Conservation (phyloP, 2,329 filamentous ascomycete species). For the Rhynchosporium secalis region DNA sequence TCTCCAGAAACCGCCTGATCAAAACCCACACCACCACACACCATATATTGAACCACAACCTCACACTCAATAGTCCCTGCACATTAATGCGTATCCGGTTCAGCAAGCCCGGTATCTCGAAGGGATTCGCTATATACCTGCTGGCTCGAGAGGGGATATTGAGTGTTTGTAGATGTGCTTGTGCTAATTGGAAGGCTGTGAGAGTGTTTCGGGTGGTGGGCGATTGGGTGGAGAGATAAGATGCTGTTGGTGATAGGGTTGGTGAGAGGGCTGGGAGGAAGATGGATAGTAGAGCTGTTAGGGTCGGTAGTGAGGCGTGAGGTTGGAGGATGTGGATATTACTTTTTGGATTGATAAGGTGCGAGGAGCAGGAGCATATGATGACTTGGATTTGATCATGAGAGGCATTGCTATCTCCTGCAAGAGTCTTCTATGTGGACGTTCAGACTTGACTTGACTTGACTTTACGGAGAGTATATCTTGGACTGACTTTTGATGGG, state of each 20-base stretch:
- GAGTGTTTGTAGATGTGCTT: conserved; percentile 8
- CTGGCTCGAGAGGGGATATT: conserved; percentile 12
- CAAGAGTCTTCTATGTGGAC: background rate
- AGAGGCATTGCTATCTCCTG: background rate
- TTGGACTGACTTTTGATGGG: background rate
- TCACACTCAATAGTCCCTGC: conserved; percentile 8
- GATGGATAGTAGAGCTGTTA: background rate
- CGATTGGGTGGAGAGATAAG: background rate
- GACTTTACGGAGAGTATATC: background rate
- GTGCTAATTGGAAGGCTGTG: background rate
- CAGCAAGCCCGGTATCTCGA: background rate
- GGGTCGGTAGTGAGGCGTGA: background rate
- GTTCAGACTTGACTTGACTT: background rate
- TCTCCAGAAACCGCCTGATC: conserved; percentile 7
- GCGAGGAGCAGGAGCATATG: conserved; percentile 19
- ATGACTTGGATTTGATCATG: conserved; percentile 14
- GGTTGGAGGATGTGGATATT: conserved; percentile 11
- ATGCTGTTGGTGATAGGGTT: background rate
- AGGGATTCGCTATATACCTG: conserved; percentile 15
- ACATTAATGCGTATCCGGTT: conserved; percentile 6
- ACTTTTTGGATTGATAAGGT: background rate
- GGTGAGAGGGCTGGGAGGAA: background rate
- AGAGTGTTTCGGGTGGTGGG: background rate
- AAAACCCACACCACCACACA: conserved; percentile 14
- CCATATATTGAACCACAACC: conserved; percentile 13